phyloP scores from a whole-genome alignment of 306 rosid species.

The Hippophae rhamnoides region DNA sequence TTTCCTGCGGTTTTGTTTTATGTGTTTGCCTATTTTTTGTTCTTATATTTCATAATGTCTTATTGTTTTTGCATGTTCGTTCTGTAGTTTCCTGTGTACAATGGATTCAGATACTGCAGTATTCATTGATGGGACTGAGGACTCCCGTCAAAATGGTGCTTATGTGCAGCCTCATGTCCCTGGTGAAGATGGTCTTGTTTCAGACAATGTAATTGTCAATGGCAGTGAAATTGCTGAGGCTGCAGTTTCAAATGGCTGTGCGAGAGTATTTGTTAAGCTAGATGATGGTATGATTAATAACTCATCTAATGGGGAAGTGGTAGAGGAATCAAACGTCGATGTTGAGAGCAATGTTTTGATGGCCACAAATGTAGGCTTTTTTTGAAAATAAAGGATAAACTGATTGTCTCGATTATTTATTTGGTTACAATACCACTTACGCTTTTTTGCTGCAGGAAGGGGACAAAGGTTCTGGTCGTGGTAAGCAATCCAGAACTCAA shows the following conservation, averaged over 20 bases:
- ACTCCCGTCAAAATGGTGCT: conserved; percentile 50
- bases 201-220: conserved; percentile 23
- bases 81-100: conserved; percentile 37
- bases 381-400: background rate
- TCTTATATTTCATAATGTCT: background rate
- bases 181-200: conserved; percentile 28
- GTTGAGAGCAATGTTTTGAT: conserved; percentile 27
- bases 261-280: conserved; percentile 12
- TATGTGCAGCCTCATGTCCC: conserved; percentile 22
- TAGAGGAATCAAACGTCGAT: conserved; percentile 35
- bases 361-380: conserved; percentile 42
- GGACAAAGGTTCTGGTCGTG: conserved; percentile 28
- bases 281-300: conserved; percentile 30
- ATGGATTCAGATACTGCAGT: conserved; percentile 55
- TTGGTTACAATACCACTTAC: conserved; percentile 18
- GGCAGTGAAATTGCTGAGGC: conserved; percentile 17
- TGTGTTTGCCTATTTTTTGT: background rate
- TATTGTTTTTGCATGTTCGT: conserved; percentile 4
- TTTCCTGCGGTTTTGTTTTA: background rate
- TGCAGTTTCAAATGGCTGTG: conserved; percentile 32
- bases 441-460: conserved; percentile 35
- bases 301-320: conserved; percentile 30
- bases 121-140: conserved; percentile 37
- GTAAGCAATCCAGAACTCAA: conserved; percentile 27
- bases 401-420: conserved; percentile 2